These are phyloP conservation scores for Kernera saxatilis DNA, from an alignment of 345 rosid species.

Conservation along the genomic window DNA sequence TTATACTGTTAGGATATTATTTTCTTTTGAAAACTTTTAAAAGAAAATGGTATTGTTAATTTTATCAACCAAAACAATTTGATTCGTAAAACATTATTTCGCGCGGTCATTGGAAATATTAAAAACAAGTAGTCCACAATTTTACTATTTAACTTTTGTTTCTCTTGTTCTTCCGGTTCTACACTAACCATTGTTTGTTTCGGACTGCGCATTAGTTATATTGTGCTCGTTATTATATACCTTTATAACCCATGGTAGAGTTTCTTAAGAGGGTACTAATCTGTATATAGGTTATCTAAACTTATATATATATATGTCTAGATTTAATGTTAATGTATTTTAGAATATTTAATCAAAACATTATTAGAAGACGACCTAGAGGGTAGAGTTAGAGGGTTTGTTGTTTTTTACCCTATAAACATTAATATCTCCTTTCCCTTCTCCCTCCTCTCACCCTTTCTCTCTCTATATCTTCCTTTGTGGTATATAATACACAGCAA, in stretches of 20 bases:
- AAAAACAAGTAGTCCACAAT: too few species aligned
- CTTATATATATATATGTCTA: background rate
- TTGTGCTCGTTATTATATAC: background rate
- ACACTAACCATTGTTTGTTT: background rate
- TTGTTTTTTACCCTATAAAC: constrained; percentile 18
- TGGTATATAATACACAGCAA: constrained; percentile 36
- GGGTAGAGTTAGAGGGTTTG: background rate
- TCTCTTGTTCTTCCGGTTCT: background rate
- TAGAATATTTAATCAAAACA: background rate
- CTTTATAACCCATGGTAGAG: background rate
- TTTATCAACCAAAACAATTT: too few species aligned
- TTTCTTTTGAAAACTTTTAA: too few species aligned
- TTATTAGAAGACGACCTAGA: constrained; percentile 25
- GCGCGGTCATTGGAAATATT: too few species aligned
- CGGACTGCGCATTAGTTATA: background rate
- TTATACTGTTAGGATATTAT: too few species aligned
- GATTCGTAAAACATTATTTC: too few species aligned
- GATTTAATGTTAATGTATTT: background rate
- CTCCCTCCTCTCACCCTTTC: background rate
- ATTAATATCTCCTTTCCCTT: constrained; percentile 30
- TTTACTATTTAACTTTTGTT: background rate
- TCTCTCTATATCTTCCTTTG: constrained; percentile 23
- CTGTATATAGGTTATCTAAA: background rate
- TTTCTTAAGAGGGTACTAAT: background rate
- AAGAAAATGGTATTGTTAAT: too few species aligned